These are phyloP conservation scores for Colletotrichum liaoningense DNA, from an alignment of 2,329 filamentous ascomycete genomes.

Conservation along the genomic window DNA sequence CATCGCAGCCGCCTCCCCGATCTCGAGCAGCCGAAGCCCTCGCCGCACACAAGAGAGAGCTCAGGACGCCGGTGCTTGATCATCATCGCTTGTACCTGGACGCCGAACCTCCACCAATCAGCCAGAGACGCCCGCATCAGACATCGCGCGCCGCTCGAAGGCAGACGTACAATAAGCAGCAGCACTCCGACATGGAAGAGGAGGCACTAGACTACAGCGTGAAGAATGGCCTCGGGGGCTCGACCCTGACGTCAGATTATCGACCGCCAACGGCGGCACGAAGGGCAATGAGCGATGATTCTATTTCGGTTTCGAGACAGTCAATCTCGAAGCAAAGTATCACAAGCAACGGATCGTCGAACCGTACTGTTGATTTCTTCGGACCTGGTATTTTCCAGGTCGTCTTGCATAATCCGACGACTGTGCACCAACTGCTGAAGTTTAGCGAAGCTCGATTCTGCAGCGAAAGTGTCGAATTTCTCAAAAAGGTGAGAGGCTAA, in stretches of 20 bases:
- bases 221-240: not conserved
- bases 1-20: conserved; percentile 5
- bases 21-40: conserved; percentile 1
- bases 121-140: conserved; percentile 15
- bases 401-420: conserved; percentile 61
- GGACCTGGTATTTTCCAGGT: conserved; percentile 61
- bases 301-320: conserved; percentile 20
- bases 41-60: conserved; percentile 16
- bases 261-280: not conserved
- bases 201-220: conserved; percentile 4
- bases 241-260: conserved; percentile 10
- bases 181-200: conserved; percentile 11
- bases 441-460: conserved; percentile 59
- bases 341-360: conserved; percentile 18
- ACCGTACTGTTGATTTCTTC: conserved; percentile 57
- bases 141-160: not conserved
- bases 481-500: conserved; percentile 56
- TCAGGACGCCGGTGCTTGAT: conserved; percentile 28
- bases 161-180: not conserved
- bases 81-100: conserved; percentile 19
- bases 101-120: conserved; percentile 25
- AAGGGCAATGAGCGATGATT: conserved; percentile 20
- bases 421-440: conserved; percentile 57
- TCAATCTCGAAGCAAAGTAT: conserved; percentile 28
- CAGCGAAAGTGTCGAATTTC: conserved; percentile 63